A percentile compares a stretch with the other conserved stretches of the same genome.
phyloP scores from a whole-genome alignment of 2,329 filamentous ascomycete species.

The Onygena corvina region DNA sequence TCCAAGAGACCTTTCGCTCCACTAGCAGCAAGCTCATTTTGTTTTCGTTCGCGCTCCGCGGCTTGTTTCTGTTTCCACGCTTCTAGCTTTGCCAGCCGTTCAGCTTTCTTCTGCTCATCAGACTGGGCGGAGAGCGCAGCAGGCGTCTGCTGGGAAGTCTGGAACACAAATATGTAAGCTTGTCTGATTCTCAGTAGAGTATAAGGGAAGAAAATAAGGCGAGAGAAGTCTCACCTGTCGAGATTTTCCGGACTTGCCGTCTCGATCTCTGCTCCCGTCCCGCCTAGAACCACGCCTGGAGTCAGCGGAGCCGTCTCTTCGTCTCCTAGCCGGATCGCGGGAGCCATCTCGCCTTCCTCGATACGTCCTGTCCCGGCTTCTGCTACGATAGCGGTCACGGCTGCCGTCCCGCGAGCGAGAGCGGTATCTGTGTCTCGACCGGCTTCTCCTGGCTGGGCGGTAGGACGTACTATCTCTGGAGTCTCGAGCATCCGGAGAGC shows the following conservation, averaged over 20 bases:
- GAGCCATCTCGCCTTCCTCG: constrained; percentile 62
- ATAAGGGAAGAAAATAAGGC: not conserved
- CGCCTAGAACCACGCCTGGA: constrained; percentile 54
- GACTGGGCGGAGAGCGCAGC: constrained; percentile 40
- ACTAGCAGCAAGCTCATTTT: constrained; percentile 51
- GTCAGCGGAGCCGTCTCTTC: constrained; percentile 60
- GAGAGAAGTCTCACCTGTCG: constrained; percentile 44
- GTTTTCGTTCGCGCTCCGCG: constrained; percentile 60
- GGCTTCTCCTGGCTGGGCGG: constrained; percentile 49
- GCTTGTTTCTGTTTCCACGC: constrained; percentile 84
- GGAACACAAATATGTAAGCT: constrained; percentile 15
- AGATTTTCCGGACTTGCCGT: constrained; percentile 39
- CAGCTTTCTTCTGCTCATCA: constrained; percentile 66
- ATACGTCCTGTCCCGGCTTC: constrained; percentile 58
- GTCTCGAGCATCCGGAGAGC: constrained; percentile 19
- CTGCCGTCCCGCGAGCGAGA: constrained; percentile 46
- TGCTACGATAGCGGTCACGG: constrained; percentile 49
- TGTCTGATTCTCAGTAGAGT: constrained; percentile 15
- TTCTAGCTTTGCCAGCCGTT: constrained; percentile 68
- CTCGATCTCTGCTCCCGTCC: constrained; percentile 51
- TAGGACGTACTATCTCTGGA: constrained; percentile 55
- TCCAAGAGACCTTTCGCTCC: constrained; percentile 56
- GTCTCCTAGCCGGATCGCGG: constrained; percentile 51
- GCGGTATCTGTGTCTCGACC: constrained; percentile 52
- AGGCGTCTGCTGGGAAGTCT: constrained; percentile 44